A percentile compares a stretch with the other conserved stretches of the same genome.
Conservation (phyloP, 2,329 filamentous ascomycete species). For the Pseudogymnoascus sp. region DNA sequence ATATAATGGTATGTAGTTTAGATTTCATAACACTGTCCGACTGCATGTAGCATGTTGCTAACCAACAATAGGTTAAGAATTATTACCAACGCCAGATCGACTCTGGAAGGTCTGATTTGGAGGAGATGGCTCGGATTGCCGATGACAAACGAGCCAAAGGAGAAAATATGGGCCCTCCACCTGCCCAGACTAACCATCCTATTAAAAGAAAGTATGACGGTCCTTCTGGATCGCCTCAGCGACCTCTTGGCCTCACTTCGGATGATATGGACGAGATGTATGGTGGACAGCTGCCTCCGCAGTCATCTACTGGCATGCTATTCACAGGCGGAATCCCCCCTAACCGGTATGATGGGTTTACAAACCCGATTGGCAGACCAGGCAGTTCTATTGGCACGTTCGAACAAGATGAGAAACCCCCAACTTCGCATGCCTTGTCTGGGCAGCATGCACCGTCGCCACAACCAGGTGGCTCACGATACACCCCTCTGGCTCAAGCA, state of each 20-base stretch:
- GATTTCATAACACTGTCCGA: conserved; percentile 22
- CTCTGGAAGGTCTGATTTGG: conserved; percentile 49
- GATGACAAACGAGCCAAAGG: conserved; percentile 47
- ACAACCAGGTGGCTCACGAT: conserved; percentile 19
- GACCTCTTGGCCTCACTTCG: conserved; percentile 40
- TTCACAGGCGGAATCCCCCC: neutral
- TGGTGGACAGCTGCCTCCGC: conserved; percentile 10
- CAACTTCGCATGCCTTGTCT: conserved; percentile 11
- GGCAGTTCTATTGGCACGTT: conserved; percentile 6
- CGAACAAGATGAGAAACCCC: neutral
- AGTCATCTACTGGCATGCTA: conserved; percentile 15
- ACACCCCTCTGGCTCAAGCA: conserved; percentile 27
- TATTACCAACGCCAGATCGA: conserved; percentile 58
- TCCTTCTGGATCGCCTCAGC: conserved; percentile 32
- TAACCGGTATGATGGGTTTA: conserved; percentile 1
- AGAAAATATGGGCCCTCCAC: conserved; percentile 52
- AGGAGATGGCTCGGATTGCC: conserved; percentile 50
- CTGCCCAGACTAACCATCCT: conserved; percentile 44
- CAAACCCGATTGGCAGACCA: neutral
- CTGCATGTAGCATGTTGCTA: conserved; percentile 26
- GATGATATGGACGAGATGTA: conserved; percentile 36
- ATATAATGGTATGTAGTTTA: conserved; percentile 62
- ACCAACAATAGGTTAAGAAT: conserved; percentile 52
- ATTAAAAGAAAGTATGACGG: conserved; percentile 45
- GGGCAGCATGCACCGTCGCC: conserved; percentile 23